Evolutionary conservation across 139 green algal species (phyloP).

Genomic region (Spirogloea muscicola): DNA sequence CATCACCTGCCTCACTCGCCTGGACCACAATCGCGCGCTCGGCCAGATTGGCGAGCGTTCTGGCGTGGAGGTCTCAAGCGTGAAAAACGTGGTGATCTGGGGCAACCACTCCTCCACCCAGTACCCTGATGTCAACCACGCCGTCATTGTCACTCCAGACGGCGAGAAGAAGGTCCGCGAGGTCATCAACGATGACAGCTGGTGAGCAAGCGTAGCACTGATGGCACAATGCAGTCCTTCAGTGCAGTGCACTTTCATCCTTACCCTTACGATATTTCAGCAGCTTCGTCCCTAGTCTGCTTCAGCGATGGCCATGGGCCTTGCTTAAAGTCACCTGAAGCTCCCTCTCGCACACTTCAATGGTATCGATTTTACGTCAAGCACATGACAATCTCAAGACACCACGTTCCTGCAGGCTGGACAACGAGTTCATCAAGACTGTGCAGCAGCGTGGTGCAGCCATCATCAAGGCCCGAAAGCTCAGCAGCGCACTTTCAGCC

Average conservation of each 20-base stretch:
- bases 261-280: too few relatives aligned
- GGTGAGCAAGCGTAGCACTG: too few relatives aligned
- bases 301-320: too few relatives aligned
- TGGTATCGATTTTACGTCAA: too few relatives aligned
- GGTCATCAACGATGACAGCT: slow-evolving; percentile 48
- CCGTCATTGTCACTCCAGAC: slow-evolving; percentile 54
- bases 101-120: slow-evolving; percentile 92
- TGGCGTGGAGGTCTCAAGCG: slow-evolving; percentile 62
- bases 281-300: too few relatives aligned
- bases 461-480: slow-evolving; percentile 86
- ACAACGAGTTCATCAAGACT: slow-evolving; percentile 79
- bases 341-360: too few relatives aligned
- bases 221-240: too few relatives aligned
- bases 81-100: slow-evolving; percentile 96
- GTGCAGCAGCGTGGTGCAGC: slow-evolving; percentile 90
- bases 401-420: slow-evolving; percentile 55
- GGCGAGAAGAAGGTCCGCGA: slow-evolving; percentile 68
- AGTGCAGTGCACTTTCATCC: too few relatives aligned
- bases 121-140: slow-evolving; percentile 92
- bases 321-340: too few relatives aligned
- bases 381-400: too few relatives aligned
- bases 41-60: slow-evolving; percentile 74
- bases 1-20: slow-evolving; percentile 86
- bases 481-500: slow-evolving; percentile 80
- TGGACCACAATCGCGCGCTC: slow-evolving; percentile 95